Percentiles rank a stretch among this genome's conserved stretches.
These are phyloP conservation scores for Aureobasidium lini DNA, from an alignment of 2,329 filamentous ascomycete species.

Conservation along the genomic window DNA sequence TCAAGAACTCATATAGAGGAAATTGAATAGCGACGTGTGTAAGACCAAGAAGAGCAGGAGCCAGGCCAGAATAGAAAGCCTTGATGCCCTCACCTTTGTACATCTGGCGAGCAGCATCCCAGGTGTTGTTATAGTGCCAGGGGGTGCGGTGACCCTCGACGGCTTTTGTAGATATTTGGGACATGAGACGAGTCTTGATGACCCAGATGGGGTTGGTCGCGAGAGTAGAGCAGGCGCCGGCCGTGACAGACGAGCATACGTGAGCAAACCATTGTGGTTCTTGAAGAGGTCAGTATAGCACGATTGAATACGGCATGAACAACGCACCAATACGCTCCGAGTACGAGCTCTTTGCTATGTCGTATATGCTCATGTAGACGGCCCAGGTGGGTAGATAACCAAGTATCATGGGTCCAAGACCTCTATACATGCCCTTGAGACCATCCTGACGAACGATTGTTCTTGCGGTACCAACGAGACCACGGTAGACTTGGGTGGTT, in stretches of 20 bases:
- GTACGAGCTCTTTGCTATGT: constrained; percentile 72
- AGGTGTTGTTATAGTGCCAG: constrained; percentile 85
- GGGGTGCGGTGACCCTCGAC: constrained; percentile 54
- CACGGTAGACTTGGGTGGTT: constrained; percentile 63
- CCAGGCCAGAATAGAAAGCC: constrained; percentile 92
- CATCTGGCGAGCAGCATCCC: constrained; percentile 94
- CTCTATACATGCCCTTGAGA: constrained; percentile 82
- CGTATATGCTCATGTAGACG: constrained; percentile 95
- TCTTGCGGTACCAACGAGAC: constrained; percentile 75
- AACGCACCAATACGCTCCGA: constrained; percentile 51
- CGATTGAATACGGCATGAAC: too few species aligned
- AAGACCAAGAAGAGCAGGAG: constrained; percentile 82
- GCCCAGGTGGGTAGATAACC: constrained; percentile 98
- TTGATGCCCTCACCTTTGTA: constrained; percentile 79
- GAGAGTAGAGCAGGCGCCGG: constrained; percentile 86
- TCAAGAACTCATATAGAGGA: constrained; percentile 89
- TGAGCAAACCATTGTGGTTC: constrained; percentile 72
- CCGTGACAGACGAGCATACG: constrained; percentile 82
- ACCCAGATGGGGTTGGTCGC: constrained; percentile 99
- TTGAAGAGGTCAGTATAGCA: constrained; percentile 28
- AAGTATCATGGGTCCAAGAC: constrained; percentile 85
- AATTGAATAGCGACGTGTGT: constrained; percentile 97
- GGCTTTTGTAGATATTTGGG: constrained; percentile 61
- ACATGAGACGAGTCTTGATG: constrained; percentile 97
- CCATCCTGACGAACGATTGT: constrained; percentile 87